These are phyloP conservation scores for Dryadomyces quercivorus DNA, from an alignment of 2,329 filamentous ascomycete genomes.

Conservation along the genomic window DNA sequence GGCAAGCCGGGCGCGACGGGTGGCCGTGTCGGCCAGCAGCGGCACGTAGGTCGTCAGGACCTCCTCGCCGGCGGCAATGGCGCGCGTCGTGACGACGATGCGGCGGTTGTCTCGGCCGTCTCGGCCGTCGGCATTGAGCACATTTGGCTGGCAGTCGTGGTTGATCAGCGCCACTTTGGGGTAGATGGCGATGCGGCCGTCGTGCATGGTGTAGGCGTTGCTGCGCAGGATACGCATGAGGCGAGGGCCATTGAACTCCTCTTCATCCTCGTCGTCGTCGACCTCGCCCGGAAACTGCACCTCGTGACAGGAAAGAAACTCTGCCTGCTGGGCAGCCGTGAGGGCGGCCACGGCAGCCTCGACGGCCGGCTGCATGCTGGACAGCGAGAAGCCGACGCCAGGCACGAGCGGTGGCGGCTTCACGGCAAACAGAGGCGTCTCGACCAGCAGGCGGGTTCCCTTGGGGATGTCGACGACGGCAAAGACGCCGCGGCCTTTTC, in stretches of 20 bases:
- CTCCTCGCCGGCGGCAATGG: constrained; percentile 22
- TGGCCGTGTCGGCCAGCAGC: constrained; percentile 17
- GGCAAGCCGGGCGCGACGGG: constrained; percentile 19
- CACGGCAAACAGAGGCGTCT: constrained; percentile 23
- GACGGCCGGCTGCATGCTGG: constrained; percentile 21
- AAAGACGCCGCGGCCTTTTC: constrained; percentile 30
- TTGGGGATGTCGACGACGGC: constrained; percentile 20
- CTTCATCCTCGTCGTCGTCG: constrained; percentile 6
- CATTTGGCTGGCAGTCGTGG: constrained; percentile 27
- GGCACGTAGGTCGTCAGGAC: constrained; percentile 24
- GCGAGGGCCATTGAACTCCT: not conserved
- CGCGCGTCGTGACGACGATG: constrained; percentile 20
- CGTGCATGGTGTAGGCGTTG: constrained; percentile 24
- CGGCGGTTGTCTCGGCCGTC: constrained; percentile 12
- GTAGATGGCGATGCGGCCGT: constrained; percentile 17
- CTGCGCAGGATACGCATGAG: constrained; percentile 25
- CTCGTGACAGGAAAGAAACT: constrained; percentile 20
- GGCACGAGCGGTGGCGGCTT: constrained; percentile 16
- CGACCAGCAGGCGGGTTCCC: constrained; percentile 27
- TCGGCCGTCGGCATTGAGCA: constrained; percentile 14
- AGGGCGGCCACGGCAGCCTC: constrained; percentile 11
- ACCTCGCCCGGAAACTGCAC: constrained; percentile 12
- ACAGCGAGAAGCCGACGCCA: constrained; percentile 17
- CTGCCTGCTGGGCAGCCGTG: constrained; percentile 15
- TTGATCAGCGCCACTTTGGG: constrained; percentile 25